Base-by-base conservation (phyloP, 2,329 filamentous ascomycete species). In the Microdochium bolleyi region DNA sequence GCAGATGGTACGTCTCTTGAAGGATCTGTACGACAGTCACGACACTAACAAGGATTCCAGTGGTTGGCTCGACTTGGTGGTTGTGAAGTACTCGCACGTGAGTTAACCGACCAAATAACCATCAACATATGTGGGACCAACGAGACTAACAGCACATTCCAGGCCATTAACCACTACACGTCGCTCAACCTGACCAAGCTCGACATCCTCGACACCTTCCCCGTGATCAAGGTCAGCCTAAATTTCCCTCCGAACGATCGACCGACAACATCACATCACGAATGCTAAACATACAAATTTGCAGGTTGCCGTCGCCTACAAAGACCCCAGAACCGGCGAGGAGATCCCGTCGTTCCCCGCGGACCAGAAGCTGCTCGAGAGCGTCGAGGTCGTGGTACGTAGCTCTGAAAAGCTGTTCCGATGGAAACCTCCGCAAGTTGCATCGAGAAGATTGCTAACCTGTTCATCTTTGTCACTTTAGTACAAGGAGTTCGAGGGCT, bases 181-280 rank as follows among this genome's bases (percentile, higher is more conserved):
- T 68, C 73, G 48, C 64, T 84, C 51, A 83, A 84, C 61, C 64
- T 84, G 41, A 83, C 78, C 14, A 83, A 81, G 68, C 77, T 88
- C 22, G 85, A 89, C 60, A 77, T 90, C 37, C 76, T 91, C 16
- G 87, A 91, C 65, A 80, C 80, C 30, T 90, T 95, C 65, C 75
- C 80, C 10, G 84, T 83, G 62, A 79, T 95, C 70, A 88, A 91
- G 67, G 46, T 48, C 19, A 14, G 34, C 34, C n/a, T 38, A 8
- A 8, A 8, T 16, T 19, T 16, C 34, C 34, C 34, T 19, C 7
- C 3, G 7, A 38, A 14, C 34, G 27, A 30, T 30, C 11, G 27
- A 30, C 11, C 34, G 34, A 19, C n/a, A n/a, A n/a, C n/a, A n/a
- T 8, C n/a, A 19, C 13, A 38, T 3, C 34, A 38, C 11, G n/a